phyloP scores from a whole-genome alignment of 2,329 filamentous ascomycete genomes.

The Colletotrichum spaethianum region DNA sequence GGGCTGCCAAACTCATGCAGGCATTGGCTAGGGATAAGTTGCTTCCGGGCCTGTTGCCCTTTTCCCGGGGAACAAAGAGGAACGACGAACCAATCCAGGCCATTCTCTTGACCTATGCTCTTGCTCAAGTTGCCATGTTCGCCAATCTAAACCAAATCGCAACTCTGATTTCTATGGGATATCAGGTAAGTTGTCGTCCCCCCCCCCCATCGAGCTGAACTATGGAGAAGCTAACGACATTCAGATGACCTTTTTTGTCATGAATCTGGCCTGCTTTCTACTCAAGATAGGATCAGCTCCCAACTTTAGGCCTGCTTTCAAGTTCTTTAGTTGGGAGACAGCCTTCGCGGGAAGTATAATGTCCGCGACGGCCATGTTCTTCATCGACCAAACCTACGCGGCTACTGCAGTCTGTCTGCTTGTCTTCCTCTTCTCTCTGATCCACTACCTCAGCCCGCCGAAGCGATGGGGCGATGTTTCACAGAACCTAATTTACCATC shows the following conservation, averaged over 20 bases:
- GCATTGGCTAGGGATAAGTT: slow-evolving; percentile 85
- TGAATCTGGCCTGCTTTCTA: slow-evolving; percentile 88
- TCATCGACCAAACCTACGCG: slow-evolving; percentile 87
- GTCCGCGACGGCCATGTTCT: slow-evolving; percentile 88
- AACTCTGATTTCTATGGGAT: slow-evolving; percentile 91
- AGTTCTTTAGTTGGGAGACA: slow-evolving; percentile 90
- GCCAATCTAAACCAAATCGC: slow-evolving; percentile 91
- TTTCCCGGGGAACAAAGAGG: slow-evolving; percentile 80
- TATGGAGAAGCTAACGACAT: not conserved
- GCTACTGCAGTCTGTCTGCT: slow-evolving; percentile 81
- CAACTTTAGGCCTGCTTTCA: slow-evolving; percentile 90
- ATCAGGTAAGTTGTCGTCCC: slow-evolving; percentile 68
- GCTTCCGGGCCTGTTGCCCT: slow-evolving; percentile 81
- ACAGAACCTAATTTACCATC: slow-evolving; percentile 87
- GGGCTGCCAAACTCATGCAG: slow-evolving; percentile 86
- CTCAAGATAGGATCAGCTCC: slow-evolving; percentile 90
- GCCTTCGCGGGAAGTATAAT: slow-evolving; percentile 81
- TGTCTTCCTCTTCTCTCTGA: slow-evolving; percentile 83
- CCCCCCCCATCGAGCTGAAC: not conserved
- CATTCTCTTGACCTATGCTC: slow-evolving; percentile 80
- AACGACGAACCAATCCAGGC: slow-evolving; percentile 83
- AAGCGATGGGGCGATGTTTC: slow-evolving; percentile 94
- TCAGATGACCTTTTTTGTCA: slow-evolving; percentile 89
- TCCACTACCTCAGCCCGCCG: slow-evolving; percentile 87
- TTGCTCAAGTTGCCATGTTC: slow-evolving; percentile 85